phyloP scores from a whole-genome alignment of 345 rosid species.

The Physaria fendleri region DNA sequence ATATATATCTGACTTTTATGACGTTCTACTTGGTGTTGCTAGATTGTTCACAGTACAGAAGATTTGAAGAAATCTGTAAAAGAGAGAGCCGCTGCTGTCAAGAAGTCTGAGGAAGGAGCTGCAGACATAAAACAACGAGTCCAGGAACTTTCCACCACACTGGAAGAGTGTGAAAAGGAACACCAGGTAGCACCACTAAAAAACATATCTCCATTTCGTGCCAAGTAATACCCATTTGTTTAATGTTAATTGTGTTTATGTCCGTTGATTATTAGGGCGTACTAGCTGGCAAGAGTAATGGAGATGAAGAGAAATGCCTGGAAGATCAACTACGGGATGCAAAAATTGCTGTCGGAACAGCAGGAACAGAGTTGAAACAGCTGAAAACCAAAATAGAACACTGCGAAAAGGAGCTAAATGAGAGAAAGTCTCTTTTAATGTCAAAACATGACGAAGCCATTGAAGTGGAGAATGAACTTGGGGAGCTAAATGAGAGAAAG shows the following conservation, averaged over 20 bases:
- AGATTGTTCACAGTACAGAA: slow-evolving; percentile 65
- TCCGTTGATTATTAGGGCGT: slow-evolving; percentile 54
- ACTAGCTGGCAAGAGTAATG: slow-evolving; percentile 90
- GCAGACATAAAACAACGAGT: slow-evolving; percentile 58
- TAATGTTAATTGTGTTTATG: slow-evolving; percentile 18
- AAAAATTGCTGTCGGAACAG: slow-evolving; percentile 80
- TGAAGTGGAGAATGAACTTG: slow-evolving; percentile 68
- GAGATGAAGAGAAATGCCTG: slow-evolving; percentile 92
- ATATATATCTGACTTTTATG: slow-evolving; percentile 1
- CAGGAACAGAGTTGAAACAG: slow-evolving; percentile 82
- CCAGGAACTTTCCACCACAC: slow-evolving; percentile 62
- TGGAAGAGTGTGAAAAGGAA: slow-evolving; percentile 76
- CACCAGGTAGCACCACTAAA: slow-evolving; percentile 54
- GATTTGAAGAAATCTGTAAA: slow-evolving; percentile 68
- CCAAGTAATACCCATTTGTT: neutral
- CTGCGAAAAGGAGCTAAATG: slow-evolving; percentile 77
- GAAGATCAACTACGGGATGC: slow-evolving; percentile 96
- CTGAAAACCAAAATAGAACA: slow-evolving; percentile 78
- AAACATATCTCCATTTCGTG: neutral
- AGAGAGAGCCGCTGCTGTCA: slow-evolving; percentile 69
- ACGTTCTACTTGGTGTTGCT: slow-evolving; percentile 25
- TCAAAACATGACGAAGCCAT: slow-evolving; percentile 80
- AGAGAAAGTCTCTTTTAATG: slow-evolving; percentile 59
- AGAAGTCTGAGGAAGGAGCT: slow-evolving; percentile 78
- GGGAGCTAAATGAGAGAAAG: no score